These are phyloP conservation scores for Solanum tarijense DNA, from an alignment of 257 asterid species.

Conservation along the genomic window DNA sequence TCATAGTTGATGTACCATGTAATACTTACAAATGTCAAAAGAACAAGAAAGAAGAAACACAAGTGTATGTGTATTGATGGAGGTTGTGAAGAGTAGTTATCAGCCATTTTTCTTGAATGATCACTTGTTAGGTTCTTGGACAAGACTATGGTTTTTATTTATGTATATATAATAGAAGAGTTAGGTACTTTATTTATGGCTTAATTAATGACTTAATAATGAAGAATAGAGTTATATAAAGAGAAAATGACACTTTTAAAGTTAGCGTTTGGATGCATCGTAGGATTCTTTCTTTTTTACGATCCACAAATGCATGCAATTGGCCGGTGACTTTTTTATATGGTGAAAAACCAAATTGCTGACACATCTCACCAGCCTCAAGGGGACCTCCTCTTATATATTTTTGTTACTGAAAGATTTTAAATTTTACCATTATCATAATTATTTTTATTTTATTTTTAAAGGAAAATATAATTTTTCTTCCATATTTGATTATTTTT, in stretches of 20 bases:
- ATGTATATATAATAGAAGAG: background rate
- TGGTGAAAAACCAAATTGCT: background rate
- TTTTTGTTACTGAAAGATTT: too few relatives aligned
- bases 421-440: too few relatives aligned
- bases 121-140: background rate
- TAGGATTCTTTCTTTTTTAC: background rate
- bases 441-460: too few relatives aligned
- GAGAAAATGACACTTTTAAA: background rate
- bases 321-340: conserved; percentile 15
- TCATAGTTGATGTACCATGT: conserved; percentile 79
- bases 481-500: too few relatives aligned
- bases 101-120: conserved; percentile 29
- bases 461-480: background rate
- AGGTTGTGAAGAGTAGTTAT: conserved; percentile 25
- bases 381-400: background rate
- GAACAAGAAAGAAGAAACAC: conserved; percentile 52
- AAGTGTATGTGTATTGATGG: conserved; percentile 41
- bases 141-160: background rate
- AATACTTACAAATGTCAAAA: conserved; percentile 48
- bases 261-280: conserved; percentile 6
- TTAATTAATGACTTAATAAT: background rate
- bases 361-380: conserved; percentile 27
- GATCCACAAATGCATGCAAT: background rate
- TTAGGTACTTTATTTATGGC: background rate
- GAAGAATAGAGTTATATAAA: background rate